phyloP scores from a whole-genome alignment of 2,329 filamentous ascomycete species.

The Parastagonospora avenae region DNA sequence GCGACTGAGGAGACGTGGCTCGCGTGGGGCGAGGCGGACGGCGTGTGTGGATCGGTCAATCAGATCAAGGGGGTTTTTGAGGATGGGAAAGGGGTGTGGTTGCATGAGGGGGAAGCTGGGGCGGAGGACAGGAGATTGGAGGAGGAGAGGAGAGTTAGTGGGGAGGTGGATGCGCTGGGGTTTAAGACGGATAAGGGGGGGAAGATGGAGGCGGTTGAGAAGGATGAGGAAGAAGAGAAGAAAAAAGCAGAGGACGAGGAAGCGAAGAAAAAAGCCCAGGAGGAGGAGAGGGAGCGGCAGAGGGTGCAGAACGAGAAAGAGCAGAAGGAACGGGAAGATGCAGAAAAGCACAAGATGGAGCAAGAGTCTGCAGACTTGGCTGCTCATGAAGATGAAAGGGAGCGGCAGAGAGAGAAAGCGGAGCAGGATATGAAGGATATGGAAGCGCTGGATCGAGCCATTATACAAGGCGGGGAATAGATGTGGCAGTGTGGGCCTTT shows the following conservation, averaged over 20 bases:
- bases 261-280: constrained; percentile 14
- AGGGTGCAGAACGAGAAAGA: constrained; percentile 9
- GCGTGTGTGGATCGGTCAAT: constrained; percentile 39
- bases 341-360: constrained; percentile 14
- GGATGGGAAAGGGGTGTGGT: constrained; percentile 52
- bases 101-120: constrained; percentile 34
- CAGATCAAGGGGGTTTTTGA: constrained; percentile 54
- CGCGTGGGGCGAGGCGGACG: constrained; percentile 53
- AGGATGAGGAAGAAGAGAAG: constrained; percentile 12
- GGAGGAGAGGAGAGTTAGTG: constrained; percentile 16
- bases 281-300: constrained; percentile 14
- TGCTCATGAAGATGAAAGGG: constrained; percentile 1
- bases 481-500: too few relatives aligned
- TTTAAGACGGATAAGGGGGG: constrained; percentile 11
- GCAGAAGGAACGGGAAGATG: constrained; percentile 10
- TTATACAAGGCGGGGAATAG: too few relatives aligned
- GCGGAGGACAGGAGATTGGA: constrained; percentile 16
- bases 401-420: constrained; percentile 4
- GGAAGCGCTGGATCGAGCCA: not conserved
- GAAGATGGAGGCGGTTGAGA: constrained; percentile 13
- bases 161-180: constrained; percentile 15
- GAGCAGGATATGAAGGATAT: not conserved
- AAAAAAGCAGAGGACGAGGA: constrained; percentile 12
- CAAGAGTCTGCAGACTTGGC: not conserved
- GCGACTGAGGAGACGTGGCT: constrained; percentile 54